Percentiles rank a stretch among this genome's conserved stretches.
Conservation (phyloP, 176 grass and related monocot species). For the Carex parvula region DNA sequence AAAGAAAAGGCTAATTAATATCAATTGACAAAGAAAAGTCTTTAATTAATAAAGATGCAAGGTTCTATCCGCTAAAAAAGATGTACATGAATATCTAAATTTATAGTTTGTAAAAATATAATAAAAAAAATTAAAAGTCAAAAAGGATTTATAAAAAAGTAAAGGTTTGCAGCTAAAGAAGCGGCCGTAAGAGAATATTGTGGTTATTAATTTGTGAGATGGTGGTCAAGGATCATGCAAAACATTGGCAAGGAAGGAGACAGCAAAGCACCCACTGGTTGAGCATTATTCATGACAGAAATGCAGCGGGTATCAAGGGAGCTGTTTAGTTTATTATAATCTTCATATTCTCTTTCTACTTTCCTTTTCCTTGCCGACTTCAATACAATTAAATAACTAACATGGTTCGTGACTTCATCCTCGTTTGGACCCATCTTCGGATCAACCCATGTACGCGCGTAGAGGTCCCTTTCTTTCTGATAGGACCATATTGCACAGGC, state of each 20-base stretch:
- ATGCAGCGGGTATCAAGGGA: constrained; percentile 32
- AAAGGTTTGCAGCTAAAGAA: background rate
- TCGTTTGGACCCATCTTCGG: constrained; percentile 3
- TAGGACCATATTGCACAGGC: too few relatives aligned
- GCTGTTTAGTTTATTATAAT: constrained; percentile 20
- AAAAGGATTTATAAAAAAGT: too few relatives aligned
- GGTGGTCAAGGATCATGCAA: constrained; percentile 11
- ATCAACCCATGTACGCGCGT: too few relatives aligned
- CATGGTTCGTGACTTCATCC: constrained; percentile 19
- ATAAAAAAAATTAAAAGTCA: too few relatives aligned
- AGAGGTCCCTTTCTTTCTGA: too few relatives aligned
- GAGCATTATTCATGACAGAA: constrained; percentile 19
- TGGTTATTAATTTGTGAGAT: background rate
- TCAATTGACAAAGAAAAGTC: too few relatives aligned
- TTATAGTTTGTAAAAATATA: too few relatives aligned
- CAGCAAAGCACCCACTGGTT: constrained; percentile 18
- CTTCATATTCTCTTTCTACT: background rate
- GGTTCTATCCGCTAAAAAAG: too few relatives aligned
- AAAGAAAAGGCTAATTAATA: too few relatives aligned
- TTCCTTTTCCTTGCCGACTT: background rate
- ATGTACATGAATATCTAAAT: too few relatives aligned
- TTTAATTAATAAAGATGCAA: too few relatives aligned
- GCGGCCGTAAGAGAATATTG: background rate
- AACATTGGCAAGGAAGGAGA: background rate
- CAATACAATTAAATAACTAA: background rate